A percentile compares a stretch with the other conserved stretches of the same genome.
phyloP scores from a whole-genome alignment of 441 rosid genomes.

The Viola pubescens region DNA sequence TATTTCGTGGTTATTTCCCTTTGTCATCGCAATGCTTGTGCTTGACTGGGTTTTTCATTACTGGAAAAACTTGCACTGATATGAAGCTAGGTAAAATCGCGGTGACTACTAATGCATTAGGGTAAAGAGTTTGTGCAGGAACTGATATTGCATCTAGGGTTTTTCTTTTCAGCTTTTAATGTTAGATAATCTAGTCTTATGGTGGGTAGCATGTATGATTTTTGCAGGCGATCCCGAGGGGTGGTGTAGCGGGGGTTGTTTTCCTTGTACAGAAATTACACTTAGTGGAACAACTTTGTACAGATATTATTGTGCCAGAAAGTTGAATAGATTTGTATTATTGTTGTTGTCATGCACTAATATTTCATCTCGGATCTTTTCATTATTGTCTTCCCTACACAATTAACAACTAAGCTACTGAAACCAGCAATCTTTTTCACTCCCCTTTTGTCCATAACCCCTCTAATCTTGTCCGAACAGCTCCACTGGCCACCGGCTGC shows the following conservation, averaged over 20 bases:
- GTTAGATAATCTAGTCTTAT: conserved; percentile 19
- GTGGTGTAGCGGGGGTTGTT: conserved; percentile 9
- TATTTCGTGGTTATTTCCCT: not conserved
- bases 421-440: conserved; percentile 44
- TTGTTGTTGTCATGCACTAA: too few relatives aligned
- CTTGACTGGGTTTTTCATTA: not conserved
- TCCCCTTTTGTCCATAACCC: conserved; percentile 39
- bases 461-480: conserved; percentile 33
- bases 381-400: too few relatives aligned
- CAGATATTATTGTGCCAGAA: too few relatives aligned
- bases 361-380: too few relatives aligned
- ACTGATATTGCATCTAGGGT: not conserved
- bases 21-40: not conserved
- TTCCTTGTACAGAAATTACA: conserved; percentile 25
- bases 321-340: too few relatives aligned
- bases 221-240: conserved; percentile 11
- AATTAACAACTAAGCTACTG: conserved; percentile 23
- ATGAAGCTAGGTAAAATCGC: not conserved
- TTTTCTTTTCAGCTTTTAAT: not conserved
- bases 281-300: not conserved
- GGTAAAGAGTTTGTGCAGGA: not conserved
- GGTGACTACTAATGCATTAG: not conserved
- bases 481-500: conserved; percentile 39
- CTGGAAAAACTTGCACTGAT: conserved; percentile 7
- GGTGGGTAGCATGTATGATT: conserved; percentile 18